Evolutionary conservation across 371 early-diverging fungal species (phyloP).

Genomic region (Mortierella sp.): DNA sequence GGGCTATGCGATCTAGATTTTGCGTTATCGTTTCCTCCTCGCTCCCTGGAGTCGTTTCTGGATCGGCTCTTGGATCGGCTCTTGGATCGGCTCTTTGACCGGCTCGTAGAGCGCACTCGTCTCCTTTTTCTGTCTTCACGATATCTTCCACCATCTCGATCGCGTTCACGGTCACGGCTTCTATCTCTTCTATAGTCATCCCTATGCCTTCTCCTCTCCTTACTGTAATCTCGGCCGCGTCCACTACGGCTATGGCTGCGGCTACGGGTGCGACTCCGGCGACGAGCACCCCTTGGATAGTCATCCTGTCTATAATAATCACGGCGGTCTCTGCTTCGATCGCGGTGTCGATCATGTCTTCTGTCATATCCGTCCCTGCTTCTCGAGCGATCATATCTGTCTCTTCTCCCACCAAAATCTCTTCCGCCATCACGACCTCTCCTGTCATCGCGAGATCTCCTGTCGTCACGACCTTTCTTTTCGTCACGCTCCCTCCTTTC

Average conservation of each 20-base stretch:
- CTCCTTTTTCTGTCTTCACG: conserved; percentile 22
- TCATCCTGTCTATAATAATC: conserved; percentile 25
- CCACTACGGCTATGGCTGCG: conserved; percentile 21
- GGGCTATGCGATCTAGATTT: conserved; percentile 30
- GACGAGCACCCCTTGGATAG: conserved; percentile 17
- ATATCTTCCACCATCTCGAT: conserved; percentile 24
- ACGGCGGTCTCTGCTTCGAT: conserved; percentile 39
- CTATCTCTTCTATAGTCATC: conserved; percentile 15
- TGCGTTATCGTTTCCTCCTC: neutral
- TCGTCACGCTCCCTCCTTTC: neutral
- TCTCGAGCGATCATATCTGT: conserved; percentile 37
- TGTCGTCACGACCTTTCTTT: conserved; percentile 11
- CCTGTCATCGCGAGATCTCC: conserved; percentile 6
- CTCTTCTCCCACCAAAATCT: conserved; percentile 14
- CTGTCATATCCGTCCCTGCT: conserved; percentile 28
- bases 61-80: conserved; percentile 41
- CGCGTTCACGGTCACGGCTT: conserved; percentile 26
- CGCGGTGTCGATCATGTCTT: conserved; percentile 34
- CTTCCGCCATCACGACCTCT: conserved; percentile 11
- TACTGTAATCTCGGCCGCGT: conserved; percentile 15
- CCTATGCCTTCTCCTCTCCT: conserved; percentile 14
- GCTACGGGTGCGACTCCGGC: conserved; percentile 36
- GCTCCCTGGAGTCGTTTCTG: conserved; percentile 15
- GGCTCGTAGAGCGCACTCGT: conserved; percentile 21
- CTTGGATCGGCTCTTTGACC: conserved; percentile 25